Evolutionary conservation across 2,329 filamentous ascomycete genomes (phyloP).

Genomic region (Knufia petricola): DNA sequence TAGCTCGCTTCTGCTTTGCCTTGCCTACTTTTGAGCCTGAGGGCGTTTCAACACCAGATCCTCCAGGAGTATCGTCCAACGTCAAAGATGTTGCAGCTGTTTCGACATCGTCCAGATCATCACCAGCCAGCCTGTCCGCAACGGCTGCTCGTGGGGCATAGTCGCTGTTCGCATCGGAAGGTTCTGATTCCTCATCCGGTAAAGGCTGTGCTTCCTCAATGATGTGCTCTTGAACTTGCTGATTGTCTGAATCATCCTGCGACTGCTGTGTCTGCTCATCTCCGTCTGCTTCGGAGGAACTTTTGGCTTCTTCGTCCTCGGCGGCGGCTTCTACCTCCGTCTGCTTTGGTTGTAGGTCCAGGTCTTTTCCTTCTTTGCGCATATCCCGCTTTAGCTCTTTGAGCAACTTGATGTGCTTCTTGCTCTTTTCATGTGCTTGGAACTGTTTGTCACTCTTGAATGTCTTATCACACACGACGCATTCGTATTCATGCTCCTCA

Average conservation of each 20-base stretch:
- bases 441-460: slow-evolving; percentile 91
- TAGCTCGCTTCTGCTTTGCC: slow-evolving; percentile 45
- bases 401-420: slow-evolving; percentile 84
- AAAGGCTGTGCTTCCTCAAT: neutral
- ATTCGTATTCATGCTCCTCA: slow-evolving; percentile 50
- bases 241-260: neutral
- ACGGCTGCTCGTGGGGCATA: slow-evolving; percentile 36
- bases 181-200: slow-evolving; percentile 15
- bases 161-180: slow-evolving; percentile 28
- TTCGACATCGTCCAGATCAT: slow-evolving; percentile 11
- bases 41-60: slow-evolving; percentile 18
- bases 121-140: slow-evolving; percentile 29
- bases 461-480: slow-evolving; percentile 53
- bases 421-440: slow-evolving; percentile 87
- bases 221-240: neutral
- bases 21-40: slow-evolving; percentile 36
- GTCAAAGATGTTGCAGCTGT: slow-evolving; percentile 19
- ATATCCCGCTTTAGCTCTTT: slow-evolving; percentile 73
- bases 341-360: slow-evolving; percentile 20
- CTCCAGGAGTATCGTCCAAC: slow-evolving; percentile 14
- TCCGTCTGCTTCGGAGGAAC: slow-evolving; percentile 8
- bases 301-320: slow-evolving; percentile 17
- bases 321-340: neutral
- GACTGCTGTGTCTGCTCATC: neutral
- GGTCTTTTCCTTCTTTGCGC: slow-evolving; percentile 62